phyloP scores from a whole-genome alignment of 805 yeast species.

The Starmerella gropengiesseri region DNA sequence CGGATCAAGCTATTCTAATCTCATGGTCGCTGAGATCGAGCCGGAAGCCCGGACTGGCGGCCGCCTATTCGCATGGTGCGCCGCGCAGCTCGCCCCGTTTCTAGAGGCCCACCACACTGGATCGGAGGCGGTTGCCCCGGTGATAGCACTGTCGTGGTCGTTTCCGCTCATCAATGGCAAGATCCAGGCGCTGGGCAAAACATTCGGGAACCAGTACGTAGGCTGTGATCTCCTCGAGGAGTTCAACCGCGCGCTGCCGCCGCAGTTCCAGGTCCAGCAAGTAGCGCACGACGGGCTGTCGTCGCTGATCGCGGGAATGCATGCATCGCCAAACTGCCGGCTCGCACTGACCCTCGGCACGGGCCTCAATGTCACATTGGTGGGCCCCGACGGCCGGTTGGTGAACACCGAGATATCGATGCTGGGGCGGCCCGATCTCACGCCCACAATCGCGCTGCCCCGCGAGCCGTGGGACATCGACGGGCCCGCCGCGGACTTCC shows the following conservation, averaged over 20 bases:
- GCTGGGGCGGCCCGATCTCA: constrained; percentile 17
- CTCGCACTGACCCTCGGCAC: constrained; percentile 25
- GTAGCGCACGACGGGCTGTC: constrained; percentile 24
- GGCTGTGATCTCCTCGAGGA: constrained; percentile 9
- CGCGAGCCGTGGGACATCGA: constrained; percentile 10
- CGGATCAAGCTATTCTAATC: not conserved
- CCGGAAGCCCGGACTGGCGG: constrained; percentile 8
- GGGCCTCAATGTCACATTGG: constrained; percentile 21
- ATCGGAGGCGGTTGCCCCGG: not conserved
- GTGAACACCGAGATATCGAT: constrained; percentile 22
- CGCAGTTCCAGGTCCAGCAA: not conserved
- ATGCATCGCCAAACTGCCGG: constrained; percentile 11
- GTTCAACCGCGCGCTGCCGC: constrained; percentile 14
- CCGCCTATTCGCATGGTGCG: constrained; percentile 20
- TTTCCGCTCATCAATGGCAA: constrained; percentile 22
- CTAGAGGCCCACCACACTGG: not conserved
- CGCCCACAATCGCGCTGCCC: constrained; percentile 10
- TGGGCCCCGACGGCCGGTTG: not conserved
- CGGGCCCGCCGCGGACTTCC: constrained; percentile 12
- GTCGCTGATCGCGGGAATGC: constrained; percentile 21
- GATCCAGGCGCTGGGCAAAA: constrained; percentile 23
- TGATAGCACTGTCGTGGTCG: constrained; percentile 23
- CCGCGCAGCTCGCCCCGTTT: constrained; percentile 8
- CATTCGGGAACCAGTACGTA: constrained; percentile 13
- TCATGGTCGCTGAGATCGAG: constrained; percentile 7